phyloP scores from a whole-genome alignment of 495 filamentous ascomycete genomes.

The Neurospora terricola region DNA sequence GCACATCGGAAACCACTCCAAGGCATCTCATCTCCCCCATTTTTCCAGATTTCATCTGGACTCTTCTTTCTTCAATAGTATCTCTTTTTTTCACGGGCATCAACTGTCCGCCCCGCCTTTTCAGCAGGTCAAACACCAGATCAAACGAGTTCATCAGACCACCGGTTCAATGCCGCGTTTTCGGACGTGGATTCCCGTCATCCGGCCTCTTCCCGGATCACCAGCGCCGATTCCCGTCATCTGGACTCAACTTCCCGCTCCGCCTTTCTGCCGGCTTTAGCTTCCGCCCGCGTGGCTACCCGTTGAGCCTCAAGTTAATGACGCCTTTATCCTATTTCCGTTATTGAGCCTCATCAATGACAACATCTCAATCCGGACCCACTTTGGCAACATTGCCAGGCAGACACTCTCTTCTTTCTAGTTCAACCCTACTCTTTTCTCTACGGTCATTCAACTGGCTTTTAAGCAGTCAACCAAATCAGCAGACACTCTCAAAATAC shows the following conservation, averaged over 20 bases:
- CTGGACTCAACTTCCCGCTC: neutral
- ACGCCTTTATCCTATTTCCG: no score
- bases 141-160: neutral
- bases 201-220: neutral
- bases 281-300: no score
- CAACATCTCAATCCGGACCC: no score
- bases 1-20: neutral
- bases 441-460: no score
- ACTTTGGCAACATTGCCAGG: no score
- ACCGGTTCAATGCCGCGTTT: neutral
- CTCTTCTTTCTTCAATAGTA: neutral
- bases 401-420: no score
- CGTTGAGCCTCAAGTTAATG: no score
- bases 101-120: neutral
- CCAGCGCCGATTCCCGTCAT: neutral
- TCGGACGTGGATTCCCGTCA: neutral
- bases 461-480: no score
- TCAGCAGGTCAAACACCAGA: neutral
- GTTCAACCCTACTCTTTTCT: no score
- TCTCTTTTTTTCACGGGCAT: neutral
- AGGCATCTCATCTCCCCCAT: neutral
- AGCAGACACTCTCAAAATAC: no score
- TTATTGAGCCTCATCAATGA: no score
- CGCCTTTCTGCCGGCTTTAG: no score
- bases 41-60: neutral